Percentiles rank a stretch among this genome's conserved stretches.
Conservation (phyloP, 108 stramenopile genomes). For the Stephanodiscus triporus region DNA sequence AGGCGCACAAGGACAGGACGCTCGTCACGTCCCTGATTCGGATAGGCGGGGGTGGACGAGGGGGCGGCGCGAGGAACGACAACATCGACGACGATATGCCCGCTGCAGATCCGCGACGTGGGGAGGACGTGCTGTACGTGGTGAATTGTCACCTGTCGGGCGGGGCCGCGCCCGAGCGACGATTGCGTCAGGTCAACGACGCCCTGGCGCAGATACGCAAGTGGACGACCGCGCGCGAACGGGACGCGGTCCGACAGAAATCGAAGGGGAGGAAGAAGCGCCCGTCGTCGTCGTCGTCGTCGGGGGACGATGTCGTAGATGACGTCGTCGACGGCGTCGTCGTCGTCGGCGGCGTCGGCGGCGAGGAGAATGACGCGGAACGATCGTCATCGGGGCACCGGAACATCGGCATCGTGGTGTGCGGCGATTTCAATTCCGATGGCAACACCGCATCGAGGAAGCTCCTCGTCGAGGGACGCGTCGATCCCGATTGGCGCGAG, state of each 20-base stretch:
- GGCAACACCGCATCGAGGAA: conserved; percentile 62
- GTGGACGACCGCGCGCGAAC: conserved; percentile 25
- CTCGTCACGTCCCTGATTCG: conserved; percentile 73
- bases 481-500: conserved; percentile 56
- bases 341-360: neutral
- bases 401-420: conserved; percentile 56
- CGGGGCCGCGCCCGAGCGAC: conserved; percentile 69
- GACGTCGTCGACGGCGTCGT: neutral
- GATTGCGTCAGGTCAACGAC: conserved; percentile 87
- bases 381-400: conserved; percentile 16
- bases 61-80: neutral
- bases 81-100: neutral
- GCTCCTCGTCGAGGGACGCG: conserved; percentile 68
- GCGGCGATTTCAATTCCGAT: conserved; percentile 84
- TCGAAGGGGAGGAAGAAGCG: conserved; percentile 21
- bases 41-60: neutral
- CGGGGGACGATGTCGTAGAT: too few relatives aligned
- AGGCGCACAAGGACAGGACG: conserved; percentile 86
- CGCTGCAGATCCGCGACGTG: too few relatives aligned
- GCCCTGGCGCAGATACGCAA: conserved; percentile 60
- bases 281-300: conserved; percentile 34
- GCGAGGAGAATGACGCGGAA: conserved; percentile 5
- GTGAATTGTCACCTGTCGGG: conserved; percentile 90
- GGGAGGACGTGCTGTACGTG: conserved; percentile 56
- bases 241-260: conserved; percentile 19